A percentile compares a stretch with the other conserved stretches of the same genome.
Evolutionary conservation across 2,329 filamentous ascomycete species (phyloP).

Genomic region (Fusarium graminum): DNA sequence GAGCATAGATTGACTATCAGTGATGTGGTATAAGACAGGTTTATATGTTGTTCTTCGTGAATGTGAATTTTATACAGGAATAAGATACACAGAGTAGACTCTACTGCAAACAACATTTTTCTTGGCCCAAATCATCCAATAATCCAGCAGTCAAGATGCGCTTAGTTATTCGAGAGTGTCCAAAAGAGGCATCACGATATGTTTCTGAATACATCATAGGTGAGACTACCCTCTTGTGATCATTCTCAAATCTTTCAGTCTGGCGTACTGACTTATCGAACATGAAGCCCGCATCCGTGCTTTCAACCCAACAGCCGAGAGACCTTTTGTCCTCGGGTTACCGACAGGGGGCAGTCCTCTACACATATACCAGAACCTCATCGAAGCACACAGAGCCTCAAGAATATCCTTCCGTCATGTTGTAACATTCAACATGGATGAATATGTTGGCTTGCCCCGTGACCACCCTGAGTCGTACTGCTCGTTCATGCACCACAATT

Average conservation of each 20-base stretch:
- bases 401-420: slow-evolving; percentile 24
- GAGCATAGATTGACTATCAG: not conserved
- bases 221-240: slow-evolving; percentile 1
- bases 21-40: too few species aligned
- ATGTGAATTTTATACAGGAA: too few species aligned
- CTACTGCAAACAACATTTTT: too few species aligned
- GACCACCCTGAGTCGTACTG: slow-evolving; percentile 16
- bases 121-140: too few species aligned
- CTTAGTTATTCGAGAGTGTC: slow-evolving; percentile 18
- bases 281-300: not conserved
- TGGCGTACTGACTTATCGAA: not conserved
- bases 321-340: slow-evolving; percentile 16
- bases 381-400: slow-evolving; percentile 4
- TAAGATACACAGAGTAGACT: too few species aligned
- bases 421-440: slow-evolving; percentile 23
- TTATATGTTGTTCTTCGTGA: too few species aligned
- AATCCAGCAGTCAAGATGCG: not conserved
- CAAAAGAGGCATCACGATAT: slow-evolving; percentile 17
- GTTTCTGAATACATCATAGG: slow-evolving; percentile 26
- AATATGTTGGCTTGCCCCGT: slow-evolving; percentile 16
- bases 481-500: slow-evolving; percentile 17
- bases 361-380: slow-evolving; percentile 11
- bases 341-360: slow-evolving; percentile 16
- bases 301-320: slow-evolving; percentile 10
- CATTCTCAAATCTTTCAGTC: accelerated